Conservation (phyloP, 129 eudicot species). For the Ambrosia artemisiifolia region DNA sequence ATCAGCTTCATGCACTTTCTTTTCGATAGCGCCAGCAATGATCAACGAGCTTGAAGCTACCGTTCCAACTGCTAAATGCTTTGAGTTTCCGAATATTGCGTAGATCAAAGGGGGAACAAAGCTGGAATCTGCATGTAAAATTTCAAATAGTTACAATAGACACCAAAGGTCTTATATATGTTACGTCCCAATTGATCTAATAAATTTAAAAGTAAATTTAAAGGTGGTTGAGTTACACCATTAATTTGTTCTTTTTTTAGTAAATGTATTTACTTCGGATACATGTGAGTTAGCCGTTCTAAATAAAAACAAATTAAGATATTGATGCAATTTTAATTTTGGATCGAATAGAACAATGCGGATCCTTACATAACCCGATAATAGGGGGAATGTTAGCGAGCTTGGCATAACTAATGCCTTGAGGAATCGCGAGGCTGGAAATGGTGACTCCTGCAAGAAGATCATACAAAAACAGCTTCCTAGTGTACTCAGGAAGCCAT, state of each 20-base stretch:
- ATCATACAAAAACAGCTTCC: conserved; percentile 52
- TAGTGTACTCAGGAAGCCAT: conserved; percentile 68
- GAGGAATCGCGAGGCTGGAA: conserved; percentile 94
- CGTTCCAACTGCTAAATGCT: conserved; percentile 76
- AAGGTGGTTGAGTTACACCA: no score
- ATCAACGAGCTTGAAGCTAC: conserved; percentile 84
- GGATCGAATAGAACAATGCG: no score
- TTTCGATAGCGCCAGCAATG: conserved; percentile 46
- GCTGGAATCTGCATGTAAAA: conserved; percentile 58
- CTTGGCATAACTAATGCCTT: conserved; percentile 94
- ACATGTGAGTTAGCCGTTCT: no score
- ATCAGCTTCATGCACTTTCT: conserved; percentile 33
- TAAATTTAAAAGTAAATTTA: no score
- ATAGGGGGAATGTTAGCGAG: conserved; percentile 74
- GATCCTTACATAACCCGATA: conserved; percentile 78
- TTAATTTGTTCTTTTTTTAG: no score
- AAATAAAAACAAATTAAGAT: no score
- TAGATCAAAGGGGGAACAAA: conserved; percentile 86
- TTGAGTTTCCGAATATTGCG: conserved; percentile 73
- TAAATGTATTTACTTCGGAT: no score
- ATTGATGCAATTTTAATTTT: no score
- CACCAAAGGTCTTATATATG: no score
- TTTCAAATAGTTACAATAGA: not conserved
- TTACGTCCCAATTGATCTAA: no score
- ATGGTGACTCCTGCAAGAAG: conserved; percentile 83